Evolutionary conservation across 2,329 filamentous ascomycete species (phyloP), one percentile per base, ranked within the genome.

Genomic region (Paramyrothecium sp.): DNA sequence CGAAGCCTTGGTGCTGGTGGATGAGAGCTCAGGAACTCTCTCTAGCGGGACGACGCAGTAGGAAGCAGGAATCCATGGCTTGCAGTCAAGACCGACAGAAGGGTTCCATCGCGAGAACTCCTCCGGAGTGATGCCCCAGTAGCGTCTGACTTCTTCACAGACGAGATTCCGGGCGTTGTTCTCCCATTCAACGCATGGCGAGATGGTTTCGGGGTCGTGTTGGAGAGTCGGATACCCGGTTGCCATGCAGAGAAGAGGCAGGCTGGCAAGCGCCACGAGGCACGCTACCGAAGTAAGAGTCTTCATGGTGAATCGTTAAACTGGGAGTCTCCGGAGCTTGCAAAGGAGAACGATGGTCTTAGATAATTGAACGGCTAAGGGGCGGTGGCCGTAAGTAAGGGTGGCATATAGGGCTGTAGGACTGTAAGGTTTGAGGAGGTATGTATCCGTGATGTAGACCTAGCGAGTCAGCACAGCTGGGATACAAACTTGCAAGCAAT

Each of bases 1-100:
- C 20, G 7, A n/a, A 26, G 54, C 20, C 3, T 54, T 59, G 46
- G 33, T 48, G 22, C 55, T 56, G 30, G 57, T 54, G 4, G 59
- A 56, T 21, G 60, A 54, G 33, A 55, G 54, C 16, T 56, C 54
- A 30, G 56, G 19, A 4, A 57, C 51, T 16, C 48, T 54, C 55
- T 57, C 53, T 50, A 51, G 41, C 10, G 62, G 61, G 30, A 64
- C 58, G 56, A 67, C 58, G 55, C 65, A 69, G 61, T 67, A 68
- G 22, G 65, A 66, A 11, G 60, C 47, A 33, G 41, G 46, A 19
- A 55, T 12, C 64, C 62, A 67, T 16, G 44, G 38, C 53, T 58
- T 57, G 58, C 63, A 67, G 52, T 66, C 61, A 46, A 61, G 54
- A 12, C 57, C 47, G 22, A 67, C 56, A 46, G 64, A 64, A 5